A percentile compares a stretch with the other conserved stretches of the same genome.
phyloP scores from a whole-genome alignment of 306 rosid genomes.

The Inga oerstediana region DNA sequence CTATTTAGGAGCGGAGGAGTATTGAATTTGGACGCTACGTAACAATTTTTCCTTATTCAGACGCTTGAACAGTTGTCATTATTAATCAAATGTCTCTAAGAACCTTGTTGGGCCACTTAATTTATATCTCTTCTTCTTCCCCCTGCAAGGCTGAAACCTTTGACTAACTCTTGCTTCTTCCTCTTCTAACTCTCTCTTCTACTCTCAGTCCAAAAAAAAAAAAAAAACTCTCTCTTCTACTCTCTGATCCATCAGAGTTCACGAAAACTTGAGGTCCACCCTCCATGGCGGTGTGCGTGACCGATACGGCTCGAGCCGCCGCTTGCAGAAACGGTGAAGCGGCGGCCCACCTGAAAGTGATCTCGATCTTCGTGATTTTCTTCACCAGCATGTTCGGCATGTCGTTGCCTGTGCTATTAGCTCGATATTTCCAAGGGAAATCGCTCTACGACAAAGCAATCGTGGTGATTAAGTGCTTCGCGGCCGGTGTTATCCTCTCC shows the following conservation, averaged over 20 bases:
- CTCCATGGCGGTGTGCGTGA: conserved; percentile 53
- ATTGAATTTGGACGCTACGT: no score
- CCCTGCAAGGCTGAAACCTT: no score
- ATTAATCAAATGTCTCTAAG: no score
- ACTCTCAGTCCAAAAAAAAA: no score
- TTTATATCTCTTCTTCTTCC: neutral
- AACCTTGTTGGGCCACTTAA: neutral
- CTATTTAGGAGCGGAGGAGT: no score
- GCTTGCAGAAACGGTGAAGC: conserved; percentile 69
- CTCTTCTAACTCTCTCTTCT: no score
- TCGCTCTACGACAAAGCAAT: conserved; percentile 76
- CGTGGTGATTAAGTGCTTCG: conserved; percentile 77
- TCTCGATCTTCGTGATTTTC: conserved; percentile 76
- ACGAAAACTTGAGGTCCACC: neutral
- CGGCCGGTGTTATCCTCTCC: conserved; percentile 95
- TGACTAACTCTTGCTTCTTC: no score
- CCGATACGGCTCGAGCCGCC: conserved; percentile 46
- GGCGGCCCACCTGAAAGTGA: conserved; percentile 62
- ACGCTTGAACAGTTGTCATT: no score
- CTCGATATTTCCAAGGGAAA: conserved; percentile 77
- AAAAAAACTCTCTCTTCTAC: neutral
- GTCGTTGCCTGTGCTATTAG: conserved; percentile 69
- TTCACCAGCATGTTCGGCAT: conserved; percentile 76
- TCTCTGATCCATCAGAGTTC: neutral
- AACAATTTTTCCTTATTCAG: no score